Evolutionary conservation across 345 rosid species (phyloP), one percentile per base, ranked within the genome.

Genomic region (Isatis tinctoria): DNA sequence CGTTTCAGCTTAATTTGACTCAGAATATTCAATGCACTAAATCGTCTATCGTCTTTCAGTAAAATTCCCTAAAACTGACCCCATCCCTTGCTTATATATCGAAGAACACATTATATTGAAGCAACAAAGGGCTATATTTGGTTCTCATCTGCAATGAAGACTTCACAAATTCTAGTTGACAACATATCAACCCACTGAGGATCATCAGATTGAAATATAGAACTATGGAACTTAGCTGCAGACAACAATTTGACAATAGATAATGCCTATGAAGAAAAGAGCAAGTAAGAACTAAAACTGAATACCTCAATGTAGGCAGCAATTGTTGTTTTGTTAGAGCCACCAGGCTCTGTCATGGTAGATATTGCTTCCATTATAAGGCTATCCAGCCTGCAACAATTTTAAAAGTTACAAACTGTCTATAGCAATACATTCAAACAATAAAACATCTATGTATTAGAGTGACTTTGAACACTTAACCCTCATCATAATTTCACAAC

Each of bases 331-430:
- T 93, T 96, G 73, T 92, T 86, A 10, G 97, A 92, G 71, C 99
- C 99, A 48, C 87, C 87, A 65, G 89, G 87, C 86, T 96, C 99
- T 85, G 87, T 90, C 89, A 96, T 77, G 74, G 75, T 85, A 68
- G 84, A 67, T 81, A 96, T 87, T 40, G 98, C 97, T 70, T 96
- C 99, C 89, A 88, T 75, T 72, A 96, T 86, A 47, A 96, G 98
- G 82, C 69, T 86, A 36, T 96, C 99, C 82, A 96, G 77, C 89
- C 98, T 96, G 75, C 37, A 78, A 40, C 56, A 35, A 67, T 35
- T 51, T 37, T 0, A 20, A 8, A 65, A 30, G 60, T 60, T 60
- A 58, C 36, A 26, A 20, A 5, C 24, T 12, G 26, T 33, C 35
- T 47, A 28, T 37, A 47, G 6, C 26, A 49, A 32, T 3, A 13